These are phyloP conservation scores for Camellia japonica DNA, from an alignment of 148 eudicot species.

Conservation along the genomic window DNA sequence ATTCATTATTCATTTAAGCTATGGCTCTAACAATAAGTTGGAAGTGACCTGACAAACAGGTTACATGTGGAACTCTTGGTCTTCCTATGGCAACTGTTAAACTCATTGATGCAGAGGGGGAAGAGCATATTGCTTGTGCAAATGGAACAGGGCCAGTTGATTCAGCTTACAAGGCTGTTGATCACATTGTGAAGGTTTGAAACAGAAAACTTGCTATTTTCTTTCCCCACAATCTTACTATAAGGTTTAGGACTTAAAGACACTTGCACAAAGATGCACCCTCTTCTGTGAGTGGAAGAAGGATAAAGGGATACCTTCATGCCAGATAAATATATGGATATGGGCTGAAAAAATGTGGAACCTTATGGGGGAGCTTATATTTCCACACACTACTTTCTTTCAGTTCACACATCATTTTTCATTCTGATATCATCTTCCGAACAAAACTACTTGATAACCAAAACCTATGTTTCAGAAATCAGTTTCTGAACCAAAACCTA, in stretches of 20 bases:
- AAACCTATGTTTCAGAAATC: too few species aligned
- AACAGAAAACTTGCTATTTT: not conserved
- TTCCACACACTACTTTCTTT: too few species aligned
- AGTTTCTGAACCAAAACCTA: too few species aligned
- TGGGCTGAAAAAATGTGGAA: too few species aligned
- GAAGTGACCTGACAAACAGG: constrained; percentile 36
- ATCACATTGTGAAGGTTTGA: constrained; percentile 75
- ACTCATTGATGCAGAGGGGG: constrained; percentile 68
- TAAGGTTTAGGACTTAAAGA: not conserved
- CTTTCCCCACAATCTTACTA: not conserved
- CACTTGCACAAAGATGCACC: not conserved
- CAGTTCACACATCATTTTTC: too few species aligned
- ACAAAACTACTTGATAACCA: too few species aligned
- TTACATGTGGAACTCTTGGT: constrained; percentile 87
- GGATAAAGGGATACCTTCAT: too few species aligned
- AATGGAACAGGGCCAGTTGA: constrained; percentile 95
- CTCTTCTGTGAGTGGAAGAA: not conserved
- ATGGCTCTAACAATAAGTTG: not conserved
- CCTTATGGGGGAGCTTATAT: too few species aligned
- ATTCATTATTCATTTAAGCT: not conserved
- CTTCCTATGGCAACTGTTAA: constrained; percentile 92
- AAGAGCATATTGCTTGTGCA: constrained; percentile 69
- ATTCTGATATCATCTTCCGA: too few species aligned
- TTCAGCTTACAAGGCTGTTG: constrained; percentile 93
- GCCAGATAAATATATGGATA: too few species aligned